Evolutionary conservation across 108 stramenopile species (phyloP), one percentile per base, ranked within the genome.

Genomic region (Nitzschia palea): DNA sequence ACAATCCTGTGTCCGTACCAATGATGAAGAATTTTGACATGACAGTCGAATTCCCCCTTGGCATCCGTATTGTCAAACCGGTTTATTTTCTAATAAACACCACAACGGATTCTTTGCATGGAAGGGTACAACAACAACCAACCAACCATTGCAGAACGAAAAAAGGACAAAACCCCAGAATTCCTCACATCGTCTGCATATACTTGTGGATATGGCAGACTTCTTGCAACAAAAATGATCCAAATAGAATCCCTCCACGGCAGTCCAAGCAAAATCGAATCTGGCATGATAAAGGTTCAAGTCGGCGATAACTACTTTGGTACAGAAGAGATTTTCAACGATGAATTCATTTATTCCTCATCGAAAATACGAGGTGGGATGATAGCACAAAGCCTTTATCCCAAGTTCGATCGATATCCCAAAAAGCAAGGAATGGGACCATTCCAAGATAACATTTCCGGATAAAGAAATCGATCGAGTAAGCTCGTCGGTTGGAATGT

Each of bases 1-100:
- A 29, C 93, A 86, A 71, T 83, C 70, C 18, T 94, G 93, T 67
- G 90, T 91, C 9, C 66, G 93, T 26, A 91, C 88, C 0, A 90
- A 90, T 75, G 88, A 94, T n/a, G n/a, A n/a, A n/a, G 58, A 75
- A 82, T 6, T 91, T 94, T 76, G 81, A 89, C 58, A 83, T 83
- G 0, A 69, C 78, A 65, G 67, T 91, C 29, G 85, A 86, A 54
- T 88, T 91, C 67, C 70, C 74, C 33, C 43, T 91, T 48, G 65
- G 76, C 58, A 59, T 70, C 3, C n/a, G n/a, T n/a, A 70, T 87
- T 15, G 77, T 94, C 15, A 81, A 81, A 55, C 88, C 93, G 15
- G 72, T 89, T 32, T 31, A 62, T 26, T 25, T 65, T 0, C 45
- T 52, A 4, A 44, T 17, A 12, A 37, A n/a, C n/a, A n/a, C n/a